Base-by-base conservation (phyloP, 805 yeast species). In the Ogataea wickerhamii region DNA sequence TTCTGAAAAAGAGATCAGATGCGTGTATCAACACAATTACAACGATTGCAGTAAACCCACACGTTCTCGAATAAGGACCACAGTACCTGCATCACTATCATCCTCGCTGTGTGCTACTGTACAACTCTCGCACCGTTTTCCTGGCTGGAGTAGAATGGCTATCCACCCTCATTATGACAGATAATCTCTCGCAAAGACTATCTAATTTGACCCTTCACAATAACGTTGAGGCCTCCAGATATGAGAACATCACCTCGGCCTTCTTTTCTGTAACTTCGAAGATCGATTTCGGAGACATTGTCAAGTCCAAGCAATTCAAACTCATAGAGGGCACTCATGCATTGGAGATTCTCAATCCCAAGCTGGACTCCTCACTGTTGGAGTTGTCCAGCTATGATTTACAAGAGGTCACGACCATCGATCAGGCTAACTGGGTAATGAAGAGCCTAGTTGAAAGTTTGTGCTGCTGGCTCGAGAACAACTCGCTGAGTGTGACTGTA, bases 321-420 rank as follows among this genome's bases (percentile, higher is more conserved):
- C 68, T 91, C 32, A 67, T 82, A 44, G 87, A 87, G 49, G 94
- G 96, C 0, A 85, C 96, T 1, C 80, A 89, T 48, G 95, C 98
- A 0, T 64, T 87, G 43, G 98, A 89, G 58, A 72, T 82, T 11
- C 70, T 78, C 40, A 87, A 87, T 55, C 66, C 70, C 8, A 76
- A 74, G 45, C 68, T 91, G 50, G 98, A 91, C 56, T 78, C 96
- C 0, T 87, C 91, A 2, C 51, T 84, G 37, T 70, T 85, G n/a
- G 52, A 60, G 20, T 58, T 77, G 24, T 42, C 67, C 4, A 41
- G 52, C 0, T 80, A 76, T 50, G 76, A 75, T 47, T 60, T 76
- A 16, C 52, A 65, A 2, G 5, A 63, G 61, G 23, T 47, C 65
- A 3, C 54, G 66, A 10, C 63, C 1, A 23, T 45, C 4, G 50